phyloP scores from a whole-genome alignment of 805 yeast genomes.

The Limtongozyma cylindracea region DNA sequence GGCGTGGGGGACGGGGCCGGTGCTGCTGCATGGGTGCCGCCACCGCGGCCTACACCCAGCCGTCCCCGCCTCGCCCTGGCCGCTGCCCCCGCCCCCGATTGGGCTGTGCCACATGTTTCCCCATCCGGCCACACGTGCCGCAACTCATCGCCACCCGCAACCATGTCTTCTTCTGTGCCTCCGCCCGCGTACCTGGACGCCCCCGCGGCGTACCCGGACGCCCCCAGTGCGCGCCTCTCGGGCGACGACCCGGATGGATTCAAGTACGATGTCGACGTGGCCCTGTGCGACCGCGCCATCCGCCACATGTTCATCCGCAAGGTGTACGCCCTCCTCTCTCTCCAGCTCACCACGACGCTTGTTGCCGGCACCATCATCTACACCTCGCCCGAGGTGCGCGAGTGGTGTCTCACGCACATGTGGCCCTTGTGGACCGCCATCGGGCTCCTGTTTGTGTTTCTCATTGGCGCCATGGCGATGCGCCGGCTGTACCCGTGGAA shows the following conservation, averaged over 20 bases:
- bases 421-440: slow-evolving; percentile 34
- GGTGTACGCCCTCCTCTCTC: slow-evolving; percentile 46
- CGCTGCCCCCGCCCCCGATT: too few species aligned
- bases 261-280: slow-evolving; percentile 55
- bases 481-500: slow-evolving; percentile 50
- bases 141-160: too few species aligned
- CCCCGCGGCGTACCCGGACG: too few species aligned
- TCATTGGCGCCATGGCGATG: slow-evolving; percentile 36
- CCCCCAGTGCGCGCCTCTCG: too few species aligned
- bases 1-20: too few species aligned
- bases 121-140: too few species aligned
- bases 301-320: slow-evolving; percentile 57
- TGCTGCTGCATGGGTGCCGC: too few species aligned
- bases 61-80: too few species aligned
- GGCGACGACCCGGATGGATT: slow-evolving; percentile 49
- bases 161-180: too few species aligned
- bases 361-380: slow-evolving; percentile 25
- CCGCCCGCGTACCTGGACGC: too few species aligned
- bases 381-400: slow-evolving; percentile 14
- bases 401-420: slow-evolving; percentile 29
- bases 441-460: slow-evolving; percentile 32
- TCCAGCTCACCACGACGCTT: slow-evolving; percentile 40
- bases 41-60: too few species aligned
- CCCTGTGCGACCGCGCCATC: slow-evolving; percentile 51
- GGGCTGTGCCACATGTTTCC: too few species aligned